Conservation (phyloP, 257 asterid genomes). For the Nicotiana tabacum region DNA sequence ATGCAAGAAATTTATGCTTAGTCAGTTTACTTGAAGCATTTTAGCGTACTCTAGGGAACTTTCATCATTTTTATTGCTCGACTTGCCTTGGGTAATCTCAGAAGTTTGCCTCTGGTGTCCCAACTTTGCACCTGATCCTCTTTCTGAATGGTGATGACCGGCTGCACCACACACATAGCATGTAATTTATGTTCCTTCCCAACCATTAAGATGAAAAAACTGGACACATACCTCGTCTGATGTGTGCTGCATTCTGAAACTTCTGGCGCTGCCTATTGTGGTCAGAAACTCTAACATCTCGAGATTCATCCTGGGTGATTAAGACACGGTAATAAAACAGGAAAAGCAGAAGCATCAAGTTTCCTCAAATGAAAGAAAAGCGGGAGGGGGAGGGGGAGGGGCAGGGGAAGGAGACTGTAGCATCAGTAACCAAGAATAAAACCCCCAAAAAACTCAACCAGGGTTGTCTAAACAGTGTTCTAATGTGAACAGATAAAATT, state of each 20-base stretch:
- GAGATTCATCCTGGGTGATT: conserved; percentile 48
- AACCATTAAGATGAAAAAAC: background rate
- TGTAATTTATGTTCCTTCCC: background rate
- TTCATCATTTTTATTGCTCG: conserved; percentile 27
- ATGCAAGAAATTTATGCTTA: conserved; percentile 17
- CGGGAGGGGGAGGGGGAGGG: background rate
- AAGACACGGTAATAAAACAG: conserved; percentile 6
- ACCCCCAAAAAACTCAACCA: background rate
- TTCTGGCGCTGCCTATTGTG: conserved; percentile 45
- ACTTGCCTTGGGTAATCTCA: conserved; percentile 24
- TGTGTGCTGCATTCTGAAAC: conserved; percentile 28
- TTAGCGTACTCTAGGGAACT: conserved; percentile 13
- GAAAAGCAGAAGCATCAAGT: background rate
- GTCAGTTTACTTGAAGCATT: conserved; percentile 18
- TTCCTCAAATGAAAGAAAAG: background rate
- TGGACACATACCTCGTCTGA: conserved; percentile 4
- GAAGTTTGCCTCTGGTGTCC: conserved; percentile 17
- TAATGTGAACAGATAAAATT: background rate
- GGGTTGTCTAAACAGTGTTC: background rate
- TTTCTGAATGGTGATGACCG: conserved; percentile 22
- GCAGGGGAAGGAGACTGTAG: background rate
- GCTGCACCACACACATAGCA: conserved; percentile 30
- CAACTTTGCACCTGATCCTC: conserved; percentile 26
- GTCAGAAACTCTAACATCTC: conserved; percentile 39
- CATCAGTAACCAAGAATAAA: background rate